phyloP scores from a whole-genome alignment of 2,329 filamentous ascomycete species.

The Cercospora sesami region DNA sequence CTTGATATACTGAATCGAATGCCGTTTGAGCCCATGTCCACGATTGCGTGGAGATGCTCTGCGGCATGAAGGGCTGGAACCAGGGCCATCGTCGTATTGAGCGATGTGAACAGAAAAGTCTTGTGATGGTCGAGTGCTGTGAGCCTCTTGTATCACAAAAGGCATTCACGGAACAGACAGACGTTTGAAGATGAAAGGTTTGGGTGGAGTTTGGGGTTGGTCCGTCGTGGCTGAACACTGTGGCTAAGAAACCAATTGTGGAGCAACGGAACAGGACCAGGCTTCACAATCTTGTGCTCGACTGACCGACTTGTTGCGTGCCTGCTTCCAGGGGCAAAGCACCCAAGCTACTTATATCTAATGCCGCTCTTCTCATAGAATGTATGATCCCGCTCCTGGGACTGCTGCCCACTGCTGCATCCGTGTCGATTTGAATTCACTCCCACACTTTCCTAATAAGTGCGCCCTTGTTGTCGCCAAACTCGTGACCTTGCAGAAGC shows the following conservation, averaged over 20 bases:
- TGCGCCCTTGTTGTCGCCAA: neutral
- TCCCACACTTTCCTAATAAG: neutral
- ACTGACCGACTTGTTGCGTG: neutral
- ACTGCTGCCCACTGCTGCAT: neutral
- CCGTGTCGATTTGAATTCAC: neutral
- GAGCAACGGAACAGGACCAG: neutral
- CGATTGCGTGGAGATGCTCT: conserved; percentile 35
- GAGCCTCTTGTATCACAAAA: neutral
- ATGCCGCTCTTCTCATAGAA: neutral
- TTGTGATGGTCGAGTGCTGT: neutral
- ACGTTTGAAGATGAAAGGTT: neutral
- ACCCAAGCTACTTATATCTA: neutral
- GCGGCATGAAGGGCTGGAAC: conserved; percentile 15
- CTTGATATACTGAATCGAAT: conserved; percentile 90
- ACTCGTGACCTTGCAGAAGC: conserved; percentile 5
- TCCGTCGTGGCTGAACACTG: neutral
- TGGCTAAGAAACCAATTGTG: neutral
- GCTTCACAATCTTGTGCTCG: neutral
- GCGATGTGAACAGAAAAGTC: neutral
- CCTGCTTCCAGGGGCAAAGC: neutral
- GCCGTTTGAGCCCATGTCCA: conserved; percentile 67
- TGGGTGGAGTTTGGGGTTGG: neutral
- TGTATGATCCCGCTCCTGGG: neutral
- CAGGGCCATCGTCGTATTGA: conserved; percentile 1
- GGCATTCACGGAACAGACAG: neutral